Conservation (phyloP, 2,329 filamentous ascomycete species). For the Xylariaceae sp. region DNA sequence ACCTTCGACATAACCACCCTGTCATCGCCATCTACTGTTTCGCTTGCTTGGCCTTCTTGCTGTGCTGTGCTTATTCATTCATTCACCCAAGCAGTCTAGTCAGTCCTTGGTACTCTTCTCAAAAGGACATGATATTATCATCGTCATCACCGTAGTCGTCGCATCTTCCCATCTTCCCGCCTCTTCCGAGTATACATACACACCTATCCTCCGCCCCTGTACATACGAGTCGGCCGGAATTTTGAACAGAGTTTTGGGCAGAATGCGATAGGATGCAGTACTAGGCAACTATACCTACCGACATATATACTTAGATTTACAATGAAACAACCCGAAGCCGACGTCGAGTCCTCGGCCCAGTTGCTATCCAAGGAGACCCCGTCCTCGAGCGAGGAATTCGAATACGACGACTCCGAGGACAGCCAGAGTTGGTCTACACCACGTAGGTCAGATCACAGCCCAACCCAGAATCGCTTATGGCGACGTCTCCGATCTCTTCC, state of each 20-base stretch:
- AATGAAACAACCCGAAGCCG: slow-evolving; percentile 28
- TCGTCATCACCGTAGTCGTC: too few relatives aligned
- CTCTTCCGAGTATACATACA: too few relatives aligned
- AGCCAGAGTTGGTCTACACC: slow-evolving; percentile 22
- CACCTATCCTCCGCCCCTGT: neutral
- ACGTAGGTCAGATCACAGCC: slow-evolving; percentile 1
- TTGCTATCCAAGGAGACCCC: slow-evolving; percentile 27
- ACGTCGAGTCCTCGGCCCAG: slow-evolving; percentile 31
- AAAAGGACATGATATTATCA: too few relatives aligned
- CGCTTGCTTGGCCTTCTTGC: too few relatives aligned
- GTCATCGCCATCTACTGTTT: too few relatives aligned
- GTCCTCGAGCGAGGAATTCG: slow-evolving; percentile 26
- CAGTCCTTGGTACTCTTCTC: too few relatives aligned
- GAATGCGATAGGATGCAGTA: neutral
- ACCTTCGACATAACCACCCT: too few relatives aligned
- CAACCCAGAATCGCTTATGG: slow-evolving; percentile 19
- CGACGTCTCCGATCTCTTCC: slow-evolving; percentile 26
- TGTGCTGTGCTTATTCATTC: too few relatives aligned
- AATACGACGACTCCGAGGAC: slow-evolving; percentile 23
- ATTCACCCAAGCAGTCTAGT: too few relatives aligned
- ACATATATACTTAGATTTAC: neutral
- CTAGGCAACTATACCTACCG: neutral
- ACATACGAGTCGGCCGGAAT: neutral
- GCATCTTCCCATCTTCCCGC: too few relatives aligned
- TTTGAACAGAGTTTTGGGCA: neutral